These are phyloP conservation scores for Nothopassalora personata DNA, from an alignment of 2,329 filamentous ascomycete species.

Conservation along the genomic window DNA sequence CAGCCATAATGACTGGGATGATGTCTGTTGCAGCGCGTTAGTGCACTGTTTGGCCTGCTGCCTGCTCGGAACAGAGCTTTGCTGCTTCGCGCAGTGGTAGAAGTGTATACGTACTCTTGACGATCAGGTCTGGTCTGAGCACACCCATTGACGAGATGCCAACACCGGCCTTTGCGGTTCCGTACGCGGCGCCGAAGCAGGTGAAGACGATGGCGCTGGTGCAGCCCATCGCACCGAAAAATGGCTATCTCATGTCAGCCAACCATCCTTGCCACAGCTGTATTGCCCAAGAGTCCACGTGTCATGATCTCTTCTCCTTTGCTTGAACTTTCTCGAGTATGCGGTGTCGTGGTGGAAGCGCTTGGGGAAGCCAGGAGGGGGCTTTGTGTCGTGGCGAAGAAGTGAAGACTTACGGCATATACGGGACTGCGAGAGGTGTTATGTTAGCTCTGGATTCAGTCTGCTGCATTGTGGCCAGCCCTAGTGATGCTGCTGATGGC, in stretches of 20 bases:
- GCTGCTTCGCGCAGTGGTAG: slow-evolving; percentile 1
- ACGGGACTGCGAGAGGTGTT: slow-evolving; percentile 64
- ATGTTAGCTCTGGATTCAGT: slow-evolving; percentile 18
- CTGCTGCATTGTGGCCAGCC: not conserved
- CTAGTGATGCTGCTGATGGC: not conserved
- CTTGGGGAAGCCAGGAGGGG: slow-evolving; percentile 12
- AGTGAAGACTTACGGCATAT: slow-evolving; percentile 81
- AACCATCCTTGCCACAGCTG: not conserved
- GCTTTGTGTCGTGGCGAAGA: slow-evolving; percentile 5
- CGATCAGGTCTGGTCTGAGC: slow-evolving; percentile 92
- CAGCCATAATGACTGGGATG: slow-evolving; percentile 99
- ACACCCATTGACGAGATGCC: slow-evolving; percentile 99
- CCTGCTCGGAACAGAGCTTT: not conserved
- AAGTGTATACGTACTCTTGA: slow-evolving; percentile 77
- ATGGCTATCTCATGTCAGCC: slow-evolving; percentile 53
- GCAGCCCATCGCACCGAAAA: slow-evolving; percentile 97
- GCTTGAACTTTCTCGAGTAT: not conserved
- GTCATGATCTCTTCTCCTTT: not conserved
- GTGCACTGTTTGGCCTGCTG: slow-evolving; percentile 3
- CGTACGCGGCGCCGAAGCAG: slow-evolving; percentile 93
- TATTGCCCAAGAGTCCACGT: not conserved
- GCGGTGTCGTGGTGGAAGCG: not conserved
- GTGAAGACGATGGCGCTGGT: slow-evolving; percentile 93
- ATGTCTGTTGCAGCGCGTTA: slow-evolving; percentile 61
- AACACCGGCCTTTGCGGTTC: slow-evolving; percentile 98